These are phyloP conservation scores for Pseudogymnoascus sp. DNA, from an alignment of 2,329 filamentous ascomycete species.

Conservation along the genomic window DNA sequence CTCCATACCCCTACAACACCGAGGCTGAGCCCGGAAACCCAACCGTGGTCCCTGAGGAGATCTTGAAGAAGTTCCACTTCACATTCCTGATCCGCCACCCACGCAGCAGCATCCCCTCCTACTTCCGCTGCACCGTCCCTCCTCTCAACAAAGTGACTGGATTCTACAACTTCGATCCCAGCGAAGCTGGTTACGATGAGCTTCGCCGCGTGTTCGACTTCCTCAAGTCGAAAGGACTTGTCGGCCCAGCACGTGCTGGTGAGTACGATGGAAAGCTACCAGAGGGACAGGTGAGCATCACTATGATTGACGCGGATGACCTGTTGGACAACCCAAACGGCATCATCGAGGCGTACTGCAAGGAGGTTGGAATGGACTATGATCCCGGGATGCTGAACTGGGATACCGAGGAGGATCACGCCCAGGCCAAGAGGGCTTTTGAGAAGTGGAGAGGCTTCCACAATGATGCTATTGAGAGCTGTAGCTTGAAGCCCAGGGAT, in stretches of 20 bases:
- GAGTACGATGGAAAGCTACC: conserved; percentile 18
- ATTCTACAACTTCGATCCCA: conserved; percentile 78
- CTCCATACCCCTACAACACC: conserved; percentile 51
- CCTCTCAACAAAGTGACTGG: conserved; percentile 75
- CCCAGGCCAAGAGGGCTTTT: conserved; percentile 64
- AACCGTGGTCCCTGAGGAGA: conserved; percentile 67
- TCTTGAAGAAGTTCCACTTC: conserved; percentile 79
- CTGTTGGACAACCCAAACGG: conserved; percentile 75
- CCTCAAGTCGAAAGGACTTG: conserved; percentile 56
- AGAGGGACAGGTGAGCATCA: conserved; percentile 52
- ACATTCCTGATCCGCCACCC: conserved; percentile 96
- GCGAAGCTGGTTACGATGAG: conserved; percentile 85
- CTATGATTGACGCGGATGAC: conserved; percentile 88
- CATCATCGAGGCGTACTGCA: conserved; percentile 72
- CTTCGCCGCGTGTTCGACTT: conserved; percentile 83
- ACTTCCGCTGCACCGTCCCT: conserved; percentile 87
- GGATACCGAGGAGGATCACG: conserved; percentile 65
- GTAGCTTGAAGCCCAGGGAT: conserved; percentile 60
- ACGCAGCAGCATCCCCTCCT: conserved; percentile 83
- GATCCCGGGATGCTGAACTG: conserved; percentile 72
- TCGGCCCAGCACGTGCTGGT: conserved; percentile 60
- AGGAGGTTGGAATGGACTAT: conserved; percentile 70
- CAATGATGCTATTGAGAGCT: conserved; percentile 83
- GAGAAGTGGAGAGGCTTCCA: conserved; percentile 98
- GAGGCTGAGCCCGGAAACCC: conserved; percentile 63